These are phyloP conservation scores for Candida hispaniensis DNA, from an alignment of 805 yeast genomes.

Conservation along the genomic window DNA sequence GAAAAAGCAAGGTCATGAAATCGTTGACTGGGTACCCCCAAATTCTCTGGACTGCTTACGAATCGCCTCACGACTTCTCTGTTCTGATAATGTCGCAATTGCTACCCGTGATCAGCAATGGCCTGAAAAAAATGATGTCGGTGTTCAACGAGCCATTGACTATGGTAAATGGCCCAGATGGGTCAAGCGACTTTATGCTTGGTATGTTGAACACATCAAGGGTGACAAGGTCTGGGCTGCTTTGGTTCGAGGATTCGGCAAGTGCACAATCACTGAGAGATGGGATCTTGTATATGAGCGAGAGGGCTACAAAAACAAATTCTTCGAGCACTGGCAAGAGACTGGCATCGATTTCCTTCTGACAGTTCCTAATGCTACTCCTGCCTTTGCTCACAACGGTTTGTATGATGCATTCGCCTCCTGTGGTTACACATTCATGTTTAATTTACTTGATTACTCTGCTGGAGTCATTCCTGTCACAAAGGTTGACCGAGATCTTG, in stretches of 20 bases:
- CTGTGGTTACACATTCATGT: slow-evolving; percentile 44
- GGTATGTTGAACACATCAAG: slow-evolving; percentile 27
- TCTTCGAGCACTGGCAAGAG: slow-evolving; percentile 30
- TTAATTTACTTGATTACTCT: slow-evolving; percentile 46
- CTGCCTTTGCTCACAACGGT: slow-evolving; percentile 34
- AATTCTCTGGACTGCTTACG: slow-evolving; percentile 48
- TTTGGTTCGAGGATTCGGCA: slow-evolving; percentile 30
- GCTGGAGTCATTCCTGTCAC: slow-evolving; percentile 51
- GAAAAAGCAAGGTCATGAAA: slow-evolving; percentile 37
- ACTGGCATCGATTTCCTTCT: slow-evolving; percentile 32
- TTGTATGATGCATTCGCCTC: slow-evolving; percentile 30
- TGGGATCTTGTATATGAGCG: slow-evolving; percentile 31
- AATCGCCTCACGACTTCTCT: slow-evolving; percentile 37
- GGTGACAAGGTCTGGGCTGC: slow-evolving; percentile 33
- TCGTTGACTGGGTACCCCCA: slow-evolving; percentile 38
- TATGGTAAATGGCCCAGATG: slow-evolving; percentile 30
- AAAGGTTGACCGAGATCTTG: slow-evolving; percentile 36
- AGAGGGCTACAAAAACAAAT: slow-evolving; percentile 29
- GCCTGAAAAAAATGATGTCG: slow-evolving; percentile 31
- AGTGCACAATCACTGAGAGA: slow-evolving; percentile 29
- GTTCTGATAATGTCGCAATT: slow-evolving; percentile 29
- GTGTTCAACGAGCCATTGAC: slow-evolving; percentile 28
- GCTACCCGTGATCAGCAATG: slow-evolving; percentile 23
- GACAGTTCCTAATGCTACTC: slow-evolving; percentile 35
- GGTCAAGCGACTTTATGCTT: slow-evolving; percentile 30